Evolutionary conservation across 1,284 basidiomycete species (phyloP), one percentile per base, ranked within the genome.

Genomic region (Microbotryum violaceum): DNA sequence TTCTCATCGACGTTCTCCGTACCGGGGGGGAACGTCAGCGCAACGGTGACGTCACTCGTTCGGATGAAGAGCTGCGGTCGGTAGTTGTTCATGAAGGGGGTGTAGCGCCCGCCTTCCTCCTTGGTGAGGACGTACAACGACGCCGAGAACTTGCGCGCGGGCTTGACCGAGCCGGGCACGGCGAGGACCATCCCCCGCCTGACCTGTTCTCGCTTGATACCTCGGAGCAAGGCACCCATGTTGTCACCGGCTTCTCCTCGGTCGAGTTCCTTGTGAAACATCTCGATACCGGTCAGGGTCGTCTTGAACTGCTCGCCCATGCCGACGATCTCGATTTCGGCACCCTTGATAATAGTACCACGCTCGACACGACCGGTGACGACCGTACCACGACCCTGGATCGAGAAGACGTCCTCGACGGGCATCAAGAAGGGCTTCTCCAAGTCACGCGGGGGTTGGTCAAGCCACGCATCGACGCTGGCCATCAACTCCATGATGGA

Each of bases 201-300:
- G 75, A 99, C 79, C 78, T 98, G 92, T 77, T 98, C 96, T 70
- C 94, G 88, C 81, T 97, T 97, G 76, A 97, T 81, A 77, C 96
- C 93, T 79, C 96, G 91, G 59, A 99, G 85, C 53, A 99, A 82
- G 63, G 89, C 90, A 73, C 96, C 96, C 91, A 97, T 97, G 82
- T 98, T 98, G 80, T 99, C 96, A 75, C 96, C 96, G 70, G 96
- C 94, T 78, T 97, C 91, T 67, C 91, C 94, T 64, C 92, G 85
- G 60, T 98, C 96, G 65, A 99, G 84, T 80, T 99, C 96, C 82
- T 97, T 97, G 83, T 97, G 93, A 86, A 98, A 98, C 90, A 97
- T 97, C 79, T 98, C 94, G 12, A 69, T 66, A 57, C 67, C 90
- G 70, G 93, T 99, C 62, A 99, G 80, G 42, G 88, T 94, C 16